These are phyloP conservation scores for Phyllosticta citribraziliensis DNA, from an alignment of 2,329 filamentous ascomycete species.

Conservation along the genomic window DNA sequence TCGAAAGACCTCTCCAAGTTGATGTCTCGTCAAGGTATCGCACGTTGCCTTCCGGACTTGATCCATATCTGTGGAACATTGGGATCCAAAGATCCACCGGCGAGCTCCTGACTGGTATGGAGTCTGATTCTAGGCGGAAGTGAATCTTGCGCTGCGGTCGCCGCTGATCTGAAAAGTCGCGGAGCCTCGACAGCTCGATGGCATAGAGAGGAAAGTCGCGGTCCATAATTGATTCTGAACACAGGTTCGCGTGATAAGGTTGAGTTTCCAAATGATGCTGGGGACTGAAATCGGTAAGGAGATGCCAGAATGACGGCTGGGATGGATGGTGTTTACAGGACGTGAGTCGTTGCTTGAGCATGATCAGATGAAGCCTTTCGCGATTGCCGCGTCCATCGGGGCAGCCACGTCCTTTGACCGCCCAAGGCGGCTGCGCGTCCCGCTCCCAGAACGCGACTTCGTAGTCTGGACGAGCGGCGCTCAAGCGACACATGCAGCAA, in stretches of 20 bases:
- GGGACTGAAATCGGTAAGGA: neutral
- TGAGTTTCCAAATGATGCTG: neutral
- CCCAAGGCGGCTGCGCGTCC: neutral
- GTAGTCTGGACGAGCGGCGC: neutral
- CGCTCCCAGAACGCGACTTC: too few species aligned
- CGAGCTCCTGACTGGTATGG: neutral
- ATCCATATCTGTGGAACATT: neutral
- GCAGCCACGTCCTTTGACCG: neutral
- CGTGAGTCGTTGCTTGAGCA: too few species aligned
- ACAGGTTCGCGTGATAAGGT: neutral
- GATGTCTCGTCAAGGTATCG: constrained; percentile 25
- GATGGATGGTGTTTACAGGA: neutral
- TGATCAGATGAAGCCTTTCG: too few species aligned
- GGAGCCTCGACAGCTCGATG: constrained; percentile 7
- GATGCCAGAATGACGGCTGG: neutral
- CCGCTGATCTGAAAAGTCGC: neutral
- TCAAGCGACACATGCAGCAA: too few species aligned
- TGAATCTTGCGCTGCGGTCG: neutral
- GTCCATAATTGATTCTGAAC: neutral
- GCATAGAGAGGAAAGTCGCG: constrained; percentile 1
- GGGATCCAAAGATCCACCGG: constrained; percentile 7
- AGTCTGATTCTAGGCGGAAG: constrained; percentile 1
- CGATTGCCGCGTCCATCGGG: too few species aligned
- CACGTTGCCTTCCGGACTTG: constrained; percentile 3
- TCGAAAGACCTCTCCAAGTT: constrained; percentile 26